Base-by-base conservation (phyloP, 2,329 filamentous ascomycete genomes). In the Lizonia empirigonia region DNA sequence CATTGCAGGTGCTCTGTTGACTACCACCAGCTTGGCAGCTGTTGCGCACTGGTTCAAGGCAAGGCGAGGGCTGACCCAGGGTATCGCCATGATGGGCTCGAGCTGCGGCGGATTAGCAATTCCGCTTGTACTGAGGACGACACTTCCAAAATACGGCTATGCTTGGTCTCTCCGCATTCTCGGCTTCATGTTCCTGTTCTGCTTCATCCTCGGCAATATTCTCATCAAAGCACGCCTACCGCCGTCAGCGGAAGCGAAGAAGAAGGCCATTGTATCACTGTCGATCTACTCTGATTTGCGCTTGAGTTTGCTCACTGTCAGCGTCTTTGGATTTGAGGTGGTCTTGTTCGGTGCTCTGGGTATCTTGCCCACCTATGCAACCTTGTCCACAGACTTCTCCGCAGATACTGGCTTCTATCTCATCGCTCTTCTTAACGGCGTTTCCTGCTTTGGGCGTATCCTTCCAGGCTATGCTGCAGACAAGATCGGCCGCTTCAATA, bases 331-430 rank as follows among this genome's bases (percentile, higher is more conserved):
- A 0, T 70, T 72, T 37, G 70, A 73, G 29, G 53, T 72, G 19
- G 54, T 76, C 2, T 75, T 78, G 4, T 79, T 79, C 58, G 71
- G 69, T 15, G 62, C 57, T 6, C 40, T 76, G 24, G 74, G 73
- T 19, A 70, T 70, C 2, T 64, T 76, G 1, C 66, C 74, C 8
- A 77, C 74, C n/a, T 77, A 75, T 36, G 66, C 72, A 15, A 73
- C 74, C 1, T 64, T 75, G 49, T 69, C 68, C 32, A 68, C 68
- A 2, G 33, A 61, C n/a, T 73, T 70, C 35, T 58, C 68, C 7
- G 40, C 66, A 1, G 62, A 67, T 15, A 72, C 69, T 2, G 67
- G 69, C 4, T 72, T 69, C 50, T 69, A 69, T 33, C 62, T 76
- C 19, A 67, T 77, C 23, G 60, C 73, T 1, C 71, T 76, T 19